Evolutionary conservation across 176 grass and related monocot species (phyloP).

Genomic region (Juncus inflexus): DNA sequence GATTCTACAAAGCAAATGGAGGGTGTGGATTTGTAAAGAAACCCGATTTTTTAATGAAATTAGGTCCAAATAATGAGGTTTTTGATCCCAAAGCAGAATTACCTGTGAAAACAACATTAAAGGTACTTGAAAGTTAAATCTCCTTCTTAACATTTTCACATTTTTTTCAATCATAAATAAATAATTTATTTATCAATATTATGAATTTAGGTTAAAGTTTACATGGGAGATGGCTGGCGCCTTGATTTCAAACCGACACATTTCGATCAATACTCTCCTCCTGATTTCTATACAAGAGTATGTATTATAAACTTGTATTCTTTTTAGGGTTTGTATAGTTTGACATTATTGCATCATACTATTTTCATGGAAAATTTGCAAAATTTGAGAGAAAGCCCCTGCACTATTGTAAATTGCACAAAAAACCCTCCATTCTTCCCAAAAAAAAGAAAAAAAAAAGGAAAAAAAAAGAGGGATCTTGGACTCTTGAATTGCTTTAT

Average conservation of each 20-base stretch:
- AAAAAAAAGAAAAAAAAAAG: no score
- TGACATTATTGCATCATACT: neutral
- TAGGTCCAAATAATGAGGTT: slow-evolving; percentile 62
- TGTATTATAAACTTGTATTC: neutral
- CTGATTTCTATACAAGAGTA: slow-evolving; percentile 87
- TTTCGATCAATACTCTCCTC: slow-evolving; percentile 88
- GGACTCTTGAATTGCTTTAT: no score
- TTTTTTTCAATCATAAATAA: neutral
- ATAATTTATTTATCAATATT: slow-evolving; percentile 5
- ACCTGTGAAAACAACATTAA: slow-evolving; percentile 64
- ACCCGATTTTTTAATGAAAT: slow-evolving; percentile 85
- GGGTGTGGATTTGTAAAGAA: slow-evolving; percentile 90
- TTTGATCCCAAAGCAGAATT: slow-evolving; percentile 68
- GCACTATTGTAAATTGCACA: no score
- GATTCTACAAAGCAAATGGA: slow-evolving; percentile 86
- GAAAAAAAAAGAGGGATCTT: no score
- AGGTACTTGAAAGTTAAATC: slow-evolving; percentile 1
- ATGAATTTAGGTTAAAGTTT: slow-evolving; percentile 69
- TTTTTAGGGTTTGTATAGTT: neutral
- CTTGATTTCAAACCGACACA: slow-evolving; percentile 72
- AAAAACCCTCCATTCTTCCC: no score
- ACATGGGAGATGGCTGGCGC: slow-evolving; percentile 90
- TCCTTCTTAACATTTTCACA: neutral
- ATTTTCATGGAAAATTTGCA: neutral
- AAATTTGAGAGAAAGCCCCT: no score